phyloP scores from a whole-genome alignment of 306 rosid species.

The Chamaecrista fasciculata region DNA sequence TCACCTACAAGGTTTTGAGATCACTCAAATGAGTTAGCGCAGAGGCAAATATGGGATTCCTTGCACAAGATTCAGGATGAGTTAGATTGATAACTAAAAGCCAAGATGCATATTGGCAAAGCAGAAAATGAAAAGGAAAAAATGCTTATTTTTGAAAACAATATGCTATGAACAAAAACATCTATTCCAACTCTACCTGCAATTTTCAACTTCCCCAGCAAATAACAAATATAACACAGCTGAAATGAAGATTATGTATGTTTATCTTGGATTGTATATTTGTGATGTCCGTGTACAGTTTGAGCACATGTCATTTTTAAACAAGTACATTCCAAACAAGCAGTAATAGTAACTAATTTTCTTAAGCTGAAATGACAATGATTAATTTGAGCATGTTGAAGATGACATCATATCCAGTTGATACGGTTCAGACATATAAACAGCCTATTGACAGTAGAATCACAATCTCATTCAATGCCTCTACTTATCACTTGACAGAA shows the following conservation, averaged over 20 bases:
- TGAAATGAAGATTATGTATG: too few species aligned
- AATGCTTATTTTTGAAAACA: not conserved
- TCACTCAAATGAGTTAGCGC: not conserved
- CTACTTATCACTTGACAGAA: not conserved
- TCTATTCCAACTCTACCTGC: not conserved
- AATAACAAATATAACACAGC: too few species aligned
- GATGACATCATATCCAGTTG: not conserved
- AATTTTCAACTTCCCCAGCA: not conserved
- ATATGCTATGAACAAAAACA: not conserved
- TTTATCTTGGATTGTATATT: not conserved
- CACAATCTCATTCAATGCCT: not conserved
- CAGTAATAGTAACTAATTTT: too few species aligned
- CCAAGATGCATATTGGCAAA: not conserved
- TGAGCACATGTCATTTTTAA: not conserved
- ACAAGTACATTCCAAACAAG: not conserved
- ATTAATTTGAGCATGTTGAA: not conserved
- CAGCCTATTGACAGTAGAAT: not conserved
- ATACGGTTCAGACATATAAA: not conserved
- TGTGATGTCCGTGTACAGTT: not conserved
- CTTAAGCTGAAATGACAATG: too few species aligned
- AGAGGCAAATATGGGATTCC: not conserved
- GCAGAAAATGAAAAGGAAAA: not conserved
- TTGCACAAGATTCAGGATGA: not conserved
- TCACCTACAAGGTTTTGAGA: conserved; percentile 7
- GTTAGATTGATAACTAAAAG: not conserved